phyloP scores from a whole-genome alignment of 805 yeast species.

The Ogataea populi-albae region DNA sequence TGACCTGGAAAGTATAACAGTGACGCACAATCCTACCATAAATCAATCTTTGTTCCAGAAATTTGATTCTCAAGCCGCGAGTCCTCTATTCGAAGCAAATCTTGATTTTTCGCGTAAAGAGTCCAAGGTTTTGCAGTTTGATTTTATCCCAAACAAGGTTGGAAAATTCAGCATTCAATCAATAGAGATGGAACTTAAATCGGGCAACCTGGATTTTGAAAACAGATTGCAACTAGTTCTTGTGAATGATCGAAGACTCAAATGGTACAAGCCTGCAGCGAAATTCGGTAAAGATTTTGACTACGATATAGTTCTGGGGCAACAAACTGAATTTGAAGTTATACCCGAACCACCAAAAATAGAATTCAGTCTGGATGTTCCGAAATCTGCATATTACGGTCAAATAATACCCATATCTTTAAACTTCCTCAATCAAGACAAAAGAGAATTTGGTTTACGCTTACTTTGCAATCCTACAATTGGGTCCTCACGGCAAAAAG shows the following conservation, averaged over 20 bases:
- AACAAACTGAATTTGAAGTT: constrained; percentile 26
- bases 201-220: constrained; percentile 14
- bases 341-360: constrained; percentile 41
- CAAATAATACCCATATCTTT: constrained; percentile 29
- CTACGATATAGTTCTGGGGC: constrained; percentile 15
- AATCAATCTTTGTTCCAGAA: background rate
- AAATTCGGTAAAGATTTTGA: constrained; percentile 14
- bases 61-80: constrained; percentile 7
- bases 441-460: constrained; percentile 31
- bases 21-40: constrained; percentile 11
- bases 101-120: constrained; percentile 15
- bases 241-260: constrained; percentile 5
- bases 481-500: constrained; percentile 9
- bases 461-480: constrained; percentile 15
- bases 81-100: constrained; percentile 13
- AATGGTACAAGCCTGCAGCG: constrained; percentile 17
- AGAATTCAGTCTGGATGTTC: constrained; percentile 21
- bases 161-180: constrained; percentile 26
- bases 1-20: constrained; percentile 8
- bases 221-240: constrained; percentile 12
- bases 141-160: constrained; percentile 19
- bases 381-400: constrained; percentile 31
- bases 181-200: constrained; percentile 12
- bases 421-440: constrained; percentile 30
- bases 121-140: constrained; percentile 20